Base-by-base conservation (phyloP, 768 basidiomycete species). In the Mycena capillaripes region DNA sequence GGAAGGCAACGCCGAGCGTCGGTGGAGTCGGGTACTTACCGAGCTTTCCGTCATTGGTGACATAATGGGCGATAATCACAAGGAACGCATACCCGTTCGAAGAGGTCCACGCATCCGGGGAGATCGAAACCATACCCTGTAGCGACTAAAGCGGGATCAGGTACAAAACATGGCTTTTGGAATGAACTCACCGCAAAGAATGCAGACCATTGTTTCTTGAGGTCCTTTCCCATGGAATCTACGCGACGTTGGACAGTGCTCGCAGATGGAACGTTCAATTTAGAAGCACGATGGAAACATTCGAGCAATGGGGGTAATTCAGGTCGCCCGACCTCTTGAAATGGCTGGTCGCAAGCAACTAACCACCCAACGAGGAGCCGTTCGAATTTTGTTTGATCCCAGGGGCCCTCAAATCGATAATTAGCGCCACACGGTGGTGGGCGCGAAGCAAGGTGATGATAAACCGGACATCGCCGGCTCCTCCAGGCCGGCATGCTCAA, bases 331-430 rank as follows among this genome's bases (percentile, higher is more conserved):
- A 65, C 63, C 63, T 65, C 63, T 11, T 25, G 21, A 19, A 65
- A 65, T 23, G 63, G 63, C 29, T 65, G 63, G 19, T 65, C 63
- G 48, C 63, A 65, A 19, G 29, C 25, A 52, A 65, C 25, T 8
- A 65, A 21, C 63, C 63, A 65, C 63, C 52, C 46, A 27, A 21
- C 36, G 23, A 65, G 63, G 11, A 65, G 44, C n/a, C 10, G 29
- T 29, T 53, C 29, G 27, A 65, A 65, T 29, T 3, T 53, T 3
- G 4, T 30, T 19, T 53, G 46, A n/a, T 50, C 44, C 44, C 46
- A 65, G 5, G 16, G 5, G 4, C 59, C 42, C 79, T 38, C n/a
- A n/a, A n/a, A n/a, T n/a, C n/a, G n/a, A n/a, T n/a, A n/a, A n/a
- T n/a, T n/a, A n/a, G n/a, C n/a, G n/a, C n/a, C n/a, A n/a, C n/a